Conservation (phyloP, 805 yeast genomes). For the Kodamaea neixiangensis region DNA sequence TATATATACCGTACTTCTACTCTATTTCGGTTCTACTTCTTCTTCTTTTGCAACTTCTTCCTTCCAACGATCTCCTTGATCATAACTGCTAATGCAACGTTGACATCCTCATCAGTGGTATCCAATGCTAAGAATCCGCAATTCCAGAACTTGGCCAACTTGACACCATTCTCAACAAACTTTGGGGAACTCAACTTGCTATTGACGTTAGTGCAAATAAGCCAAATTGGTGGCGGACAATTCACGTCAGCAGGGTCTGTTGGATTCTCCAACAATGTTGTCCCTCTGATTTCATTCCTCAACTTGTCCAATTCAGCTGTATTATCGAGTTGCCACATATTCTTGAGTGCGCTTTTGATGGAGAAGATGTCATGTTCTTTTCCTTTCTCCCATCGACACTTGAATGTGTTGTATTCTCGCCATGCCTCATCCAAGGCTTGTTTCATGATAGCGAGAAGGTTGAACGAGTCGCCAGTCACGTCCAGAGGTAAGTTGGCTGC, state of each 20-base stretch:
- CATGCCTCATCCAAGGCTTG: slow-evolving; percentile 70
- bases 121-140: slow-evolving; percentile 69
- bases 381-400: slow-evolving; percentile 59
- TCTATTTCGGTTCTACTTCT: too few species aligned
- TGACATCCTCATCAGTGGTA: slow-evolving; percentile 53
- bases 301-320: slow-evolving; percentile 20
- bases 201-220: slow-evolving; percentile 64
- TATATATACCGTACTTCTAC: too few species aligned
- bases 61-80: slow-evolving; percentile 62
- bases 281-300: slow-evolving; percentile 30
- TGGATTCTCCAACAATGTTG: slow-evolving; percentile 31
- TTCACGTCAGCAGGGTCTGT: slow-evolving; percentile 37
- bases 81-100: slow-evolving; percentile 56
- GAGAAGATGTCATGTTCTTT: slow-evolving; percentile 69
- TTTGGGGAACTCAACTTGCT: slow-evolving; percentile 62
- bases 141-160: slow-evolving; percentile 60
- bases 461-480: slow-evolving; percentile 28
- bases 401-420: slow-evolving; percentile 62
- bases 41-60: slow-evolving; percentile 19
- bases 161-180: slow-evolving; percentile 56
- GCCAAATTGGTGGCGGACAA: slow-evolving; percentile 63
- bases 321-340: slow-evolving; percentile 52
- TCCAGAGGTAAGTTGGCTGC: slow-evolving; percentile 7
- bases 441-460: slow-evolving; percentile 48
- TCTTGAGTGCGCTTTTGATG: slow-evolving; percentile 55